Base-by-base conservation (phyloP, 768 basidiomycete species). In the Tricholoma bakamatsutake region DNA sequence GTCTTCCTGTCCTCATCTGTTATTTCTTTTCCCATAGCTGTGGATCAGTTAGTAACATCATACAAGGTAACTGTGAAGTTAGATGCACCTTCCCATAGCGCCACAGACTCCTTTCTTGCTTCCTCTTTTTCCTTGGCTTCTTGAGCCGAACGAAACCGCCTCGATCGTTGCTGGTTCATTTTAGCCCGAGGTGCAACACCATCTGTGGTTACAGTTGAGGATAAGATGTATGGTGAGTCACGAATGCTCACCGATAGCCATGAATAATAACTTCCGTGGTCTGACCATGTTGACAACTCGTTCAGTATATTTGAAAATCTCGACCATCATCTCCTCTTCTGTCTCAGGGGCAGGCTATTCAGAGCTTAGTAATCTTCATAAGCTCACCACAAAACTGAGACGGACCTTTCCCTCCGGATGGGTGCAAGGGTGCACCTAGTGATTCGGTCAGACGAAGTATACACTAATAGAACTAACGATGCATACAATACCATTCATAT, bases 291-390 rank as follows among this genome's bases (percentile, higher is more conserved):
- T 93, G 24, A 99, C 94, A 24, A 99, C 89, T 42, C 97, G 82
- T 66, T 98, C 93, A 0, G 97, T 99, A 73, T 99, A 99, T 52
- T 80, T 84, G 76, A 99, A 98, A 31, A 99, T 80, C 70, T 98
- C 97, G 5, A 92, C 66, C 97, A 99, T 99, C 97, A 99, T 99
- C 50, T 97, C 94, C 66, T 94, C 92, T 69, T 99, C 97, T 2
- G 94, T 98, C 71, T 97, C 93, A 0, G 97, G 97, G 5, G 97
- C 85, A 34, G 96, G 94, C 88, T 95, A 31, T 48, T 49, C 51
- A 34, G 5, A 28, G 53, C 17, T 47, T 40, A 58, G 43, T 52
- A 24, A n/a, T 37, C 35, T 54, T 15, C 54, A 52, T 34, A 39
- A n/a, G 21, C 49, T 3, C 18, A 39, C 33, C 51, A 37, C 18